Conservation (phyloP, 2,329 filamentous ascomycete genomes). For the Sarocladium oryzae region DNA sequence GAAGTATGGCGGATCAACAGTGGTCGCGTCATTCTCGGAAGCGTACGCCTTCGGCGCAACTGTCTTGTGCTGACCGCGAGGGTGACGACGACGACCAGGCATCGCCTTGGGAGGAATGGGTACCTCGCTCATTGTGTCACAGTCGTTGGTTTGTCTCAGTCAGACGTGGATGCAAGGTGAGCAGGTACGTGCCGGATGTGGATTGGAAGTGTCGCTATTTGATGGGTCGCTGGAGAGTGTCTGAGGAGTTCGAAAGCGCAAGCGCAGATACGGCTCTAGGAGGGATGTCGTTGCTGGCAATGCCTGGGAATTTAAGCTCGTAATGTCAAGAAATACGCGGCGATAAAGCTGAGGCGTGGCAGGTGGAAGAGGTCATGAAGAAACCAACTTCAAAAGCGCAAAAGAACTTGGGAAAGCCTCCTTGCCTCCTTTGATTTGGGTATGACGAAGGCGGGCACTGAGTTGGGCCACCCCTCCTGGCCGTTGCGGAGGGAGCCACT, state of each 20-base stretch:
- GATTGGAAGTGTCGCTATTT: neutral
- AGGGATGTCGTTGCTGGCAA: neutral
- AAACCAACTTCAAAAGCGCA: neutral
- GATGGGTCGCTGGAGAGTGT: slow-evolving; percentile 3
- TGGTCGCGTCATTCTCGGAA: slow-evolving; percentile 47
- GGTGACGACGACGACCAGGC: slow-evolving; percentile 30
- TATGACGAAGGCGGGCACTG: slow-evolving; percentile 1
- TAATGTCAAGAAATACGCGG: neutral
- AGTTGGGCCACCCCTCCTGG: neutral
- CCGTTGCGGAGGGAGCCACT: neutral
- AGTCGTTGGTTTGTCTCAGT: neutral
- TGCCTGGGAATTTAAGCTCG: neutral
- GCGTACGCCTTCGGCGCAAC: slow-evolving; percentile 49
- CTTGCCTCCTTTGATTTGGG: neutral
- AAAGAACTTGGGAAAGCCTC: neutral
- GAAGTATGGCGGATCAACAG: slow-evolving; percentile 26
- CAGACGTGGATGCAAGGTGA: neutral
- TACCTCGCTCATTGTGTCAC: slow-evolving; percentile 26
- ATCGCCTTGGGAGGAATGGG: slow-evolving; percentile 26
- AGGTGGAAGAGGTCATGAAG: neutral
- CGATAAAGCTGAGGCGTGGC: neutral
- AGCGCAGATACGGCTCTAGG: neutral
- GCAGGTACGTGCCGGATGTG: neutral
- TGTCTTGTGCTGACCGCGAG: slow-evolving; percentile 33
- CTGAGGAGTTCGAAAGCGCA: neutral